A percentile compares a stretch with the other conserved stretches of the same genome.
These are phyloP conservation scores for Eucalyptus lansdowneana DNA, from an alignment of 345 rosid genomes.

Conservation along the genomic window DNA sequence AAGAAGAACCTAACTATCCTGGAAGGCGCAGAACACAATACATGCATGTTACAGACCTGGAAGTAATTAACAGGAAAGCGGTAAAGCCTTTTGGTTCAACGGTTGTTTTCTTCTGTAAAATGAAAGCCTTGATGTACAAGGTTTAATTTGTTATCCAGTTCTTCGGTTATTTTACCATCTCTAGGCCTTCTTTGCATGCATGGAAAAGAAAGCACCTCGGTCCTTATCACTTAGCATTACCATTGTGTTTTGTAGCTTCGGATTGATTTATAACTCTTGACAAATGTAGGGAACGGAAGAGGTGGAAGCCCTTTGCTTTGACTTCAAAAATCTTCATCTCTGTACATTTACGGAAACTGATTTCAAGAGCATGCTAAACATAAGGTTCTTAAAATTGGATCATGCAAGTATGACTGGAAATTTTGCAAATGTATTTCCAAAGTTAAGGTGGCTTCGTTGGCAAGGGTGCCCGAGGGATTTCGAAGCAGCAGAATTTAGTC, in stretches of 20 bases:
- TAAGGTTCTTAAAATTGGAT: background rate
- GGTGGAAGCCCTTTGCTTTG: background rate
- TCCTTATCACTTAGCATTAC: background rate
- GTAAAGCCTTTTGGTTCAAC: background rate
- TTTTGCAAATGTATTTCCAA: background rate
- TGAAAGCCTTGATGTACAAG: background rate
- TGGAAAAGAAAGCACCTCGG: background rate
- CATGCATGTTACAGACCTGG: background rate
- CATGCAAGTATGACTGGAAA: background rate
- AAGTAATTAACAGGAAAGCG: background rate
- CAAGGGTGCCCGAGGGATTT: background rate
- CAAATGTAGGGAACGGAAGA: background rate
- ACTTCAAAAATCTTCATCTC: too few species aligned
- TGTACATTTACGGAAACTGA: too few species aligned
- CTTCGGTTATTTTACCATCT: background rate
- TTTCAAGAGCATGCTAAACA: background rate
- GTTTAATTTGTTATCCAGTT: background rate
- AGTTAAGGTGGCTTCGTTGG: background rate
- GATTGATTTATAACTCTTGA: background rate
- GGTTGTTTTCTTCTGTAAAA: too few species aligned
- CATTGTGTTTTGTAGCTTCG: accelerated
- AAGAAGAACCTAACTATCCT: background rate
- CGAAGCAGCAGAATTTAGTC: too few species aligned
- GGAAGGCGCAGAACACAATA: background rate
- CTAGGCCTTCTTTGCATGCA: accelerated